These are phyloP conservation scores for Beta lomatogona DNA, from an alignment of 179 eudicot species.

Conservation along the genomic window DNA sequence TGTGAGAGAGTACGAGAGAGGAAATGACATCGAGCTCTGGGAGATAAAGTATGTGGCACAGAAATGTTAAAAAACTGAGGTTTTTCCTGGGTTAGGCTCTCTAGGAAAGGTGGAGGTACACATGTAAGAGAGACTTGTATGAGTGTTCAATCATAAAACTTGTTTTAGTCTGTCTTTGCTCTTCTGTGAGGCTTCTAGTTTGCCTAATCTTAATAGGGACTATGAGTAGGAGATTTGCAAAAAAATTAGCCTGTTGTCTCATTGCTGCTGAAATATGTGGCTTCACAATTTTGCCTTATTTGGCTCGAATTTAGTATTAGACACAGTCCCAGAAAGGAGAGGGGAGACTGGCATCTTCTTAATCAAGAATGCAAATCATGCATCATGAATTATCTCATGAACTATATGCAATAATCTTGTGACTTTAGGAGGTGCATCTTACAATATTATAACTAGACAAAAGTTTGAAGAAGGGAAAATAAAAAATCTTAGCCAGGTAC, in stretches of 20 bases:
- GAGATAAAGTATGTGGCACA: slow-evolving; percentile 44
- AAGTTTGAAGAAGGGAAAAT: too few species aligned
- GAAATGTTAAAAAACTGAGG: slow-evolving; percentile 1
- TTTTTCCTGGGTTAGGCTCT: not conserved
- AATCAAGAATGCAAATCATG: too few species aligned
- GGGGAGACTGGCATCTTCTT: too few species aligned
- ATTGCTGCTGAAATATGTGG: not conserved
- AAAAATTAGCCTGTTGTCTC: not conserved
- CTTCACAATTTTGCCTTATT: not conserved
- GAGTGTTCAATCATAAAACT: not conserved
- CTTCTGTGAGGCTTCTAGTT: not conserved
- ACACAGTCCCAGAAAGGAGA: too few species aligned
- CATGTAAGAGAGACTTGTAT: not conserved
- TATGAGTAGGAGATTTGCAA: not conserved
- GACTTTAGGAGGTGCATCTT: too few species aligned
- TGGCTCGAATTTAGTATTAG: not conserved
- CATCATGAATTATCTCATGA: too few species aligned
- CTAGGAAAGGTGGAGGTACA: not conserved
- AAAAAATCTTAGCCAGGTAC: too few species aligned
- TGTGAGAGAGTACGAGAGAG: slow-evolving; percentile 67
- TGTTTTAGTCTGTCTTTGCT: not conserved
- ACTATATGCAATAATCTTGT: too few species aligned
- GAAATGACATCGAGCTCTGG: slow-evolving; percentile 82
- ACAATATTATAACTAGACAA: too few species aligned
- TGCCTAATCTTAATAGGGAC: not conserved